Conservation (phyloP, 306 rosid species). For the Trifolium pratense region DNA sequence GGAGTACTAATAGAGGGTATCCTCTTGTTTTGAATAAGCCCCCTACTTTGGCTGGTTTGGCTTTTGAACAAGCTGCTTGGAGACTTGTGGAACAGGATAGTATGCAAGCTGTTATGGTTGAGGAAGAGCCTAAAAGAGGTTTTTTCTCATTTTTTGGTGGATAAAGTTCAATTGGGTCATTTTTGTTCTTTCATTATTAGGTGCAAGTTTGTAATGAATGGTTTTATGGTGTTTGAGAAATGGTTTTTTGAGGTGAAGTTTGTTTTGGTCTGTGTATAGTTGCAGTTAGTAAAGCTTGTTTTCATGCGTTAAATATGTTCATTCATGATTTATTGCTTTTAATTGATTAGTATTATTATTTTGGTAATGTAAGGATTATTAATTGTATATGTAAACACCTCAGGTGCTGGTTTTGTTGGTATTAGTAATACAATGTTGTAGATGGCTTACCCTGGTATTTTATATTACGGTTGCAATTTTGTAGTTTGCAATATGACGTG, state of each 20-base stretch:
- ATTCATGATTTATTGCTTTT: slow-evolving; percentile 38
- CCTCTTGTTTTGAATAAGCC: slow-evolving; percentile 92
- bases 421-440: background rate
- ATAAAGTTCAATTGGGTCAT: slow-evolving; percentile 19
- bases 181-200: background rate
- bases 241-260: background rate
- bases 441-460: background rate
- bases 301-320: slow-evolving; percentile 27
- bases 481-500: background rate
- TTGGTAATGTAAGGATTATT: slow-evolving; percentile 26
- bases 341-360: slow-evolving; percentile 28
- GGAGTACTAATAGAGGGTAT: slow-evolving; percentile 92
- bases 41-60: slow-evolving; percentile 93
- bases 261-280: slow-evolving; percentile 50
- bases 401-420: slow-evolving; percentile 26
- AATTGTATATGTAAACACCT: slow-evolving; percentile 1
- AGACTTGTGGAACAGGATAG: slow-evolving; percentile 97
- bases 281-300: slow-evolving; percentile 38
- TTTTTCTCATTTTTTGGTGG: slow-evolving; percentile 97
- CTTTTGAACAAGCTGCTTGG: slow-evolving; percentile 99
- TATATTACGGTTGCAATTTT: slow-evolving; percentile 2
- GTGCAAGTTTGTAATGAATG: slow-evolving; percentile 29
- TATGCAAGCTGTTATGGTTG: slow-evolving; percentile 90
- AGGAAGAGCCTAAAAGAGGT: slow-evolving; percentile 91
- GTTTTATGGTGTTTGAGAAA: background rate